Base-by-base conservation (phyloP, 345 rosid species). In the Corchorus olitorius region DNA sequence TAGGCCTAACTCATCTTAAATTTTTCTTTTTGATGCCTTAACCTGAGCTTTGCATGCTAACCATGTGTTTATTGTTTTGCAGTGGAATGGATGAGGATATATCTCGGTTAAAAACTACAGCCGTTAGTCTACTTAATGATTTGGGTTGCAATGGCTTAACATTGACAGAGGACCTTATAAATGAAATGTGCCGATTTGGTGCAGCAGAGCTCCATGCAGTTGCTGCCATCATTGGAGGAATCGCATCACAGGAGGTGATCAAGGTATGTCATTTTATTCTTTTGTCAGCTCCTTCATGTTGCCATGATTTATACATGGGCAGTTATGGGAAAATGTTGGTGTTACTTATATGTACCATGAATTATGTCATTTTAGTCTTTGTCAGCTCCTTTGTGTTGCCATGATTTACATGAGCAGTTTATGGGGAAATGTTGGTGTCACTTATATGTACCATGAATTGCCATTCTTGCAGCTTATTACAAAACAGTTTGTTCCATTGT, bases 121-220 rank as follows among this genome's bases (percentile, higher is more conserved):
- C 93, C 48, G 83, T 87, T 70, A 75, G 87, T 74, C 83, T 96
- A 55, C 97, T 96, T 16, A 74, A 77, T 49, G 98, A 96, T 82
- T 77, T 92, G 84, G 98, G 97, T 22, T 93, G 99, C 91, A 91
- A 84, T 73, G 91, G 97, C 34, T 77, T 90, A 76, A 86, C 91
- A 64, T 82, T 96, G 75, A 89, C 93, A 0, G 98, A 96, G 83
- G 98, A 96, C 81, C 97, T 96, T 79, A 91, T 93, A 78, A 89
- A 80, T 75, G 98, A 96, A 89, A 93, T 93, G 91, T 93, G 98
- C 75, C 92, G 97, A 56, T 93, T 92, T 82, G 99, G 98, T 70
- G 97, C 97, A 81, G 88, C 99, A 3, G 98, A 96, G 86, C 97
- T 96, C 63, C 99, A 96, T 80, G 92, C 93, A 0, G 97, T 96